Evolutionary conservation across 331 rosid genomes (phyloP).

Genomic region (Saraca asoca): DNA sequence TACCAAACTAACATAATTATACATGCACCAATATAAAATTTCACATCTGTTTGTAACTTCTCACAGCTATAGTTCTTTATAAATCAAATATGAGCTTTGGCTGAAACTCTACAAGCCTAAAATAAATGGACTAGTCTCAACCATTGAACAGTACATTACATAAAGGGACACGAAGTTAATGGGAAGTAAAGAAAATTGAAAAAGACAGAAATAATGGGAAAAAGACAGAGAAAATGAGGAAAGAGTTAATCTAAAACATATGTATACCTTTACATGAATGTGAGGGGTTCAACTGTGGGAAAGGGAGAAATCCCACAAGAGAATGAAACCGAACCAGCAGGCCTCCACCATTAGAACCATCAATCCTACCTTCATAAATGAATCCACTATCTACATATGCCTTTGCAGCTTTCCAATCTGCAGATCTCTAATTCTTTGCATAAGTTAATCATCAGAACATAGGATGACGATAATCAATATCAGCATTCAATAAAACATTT

Average conservation of each 20-base stretch:
- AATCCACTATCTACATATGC: constrained; percentile 57
- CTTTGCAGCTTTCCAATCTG: constrained; percentile 85
- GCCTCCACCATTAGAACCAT: constrained; percentile 77
- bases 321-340: constrained; percentile 65
- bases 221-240: neutral
- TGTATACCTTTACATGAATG: constrained; percentile 71
- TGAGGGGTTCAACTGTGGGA: constrained; percentile 69
- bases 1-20: neutral
- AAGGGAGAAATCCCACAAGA: constrained; percentile 82
- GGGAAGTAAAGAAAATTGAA: neutral
- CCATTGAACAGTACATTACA: constrained; percentile 3
- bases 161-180: neutral
- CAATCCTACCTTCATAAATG: constrained; percentile 70
- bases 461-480: constrained; percentile 14
- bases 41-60: neutral
- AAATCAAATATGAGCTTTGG: neutral
- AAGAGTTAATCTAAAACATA: neutral
- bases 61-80: neutral
- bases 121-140: neutral
- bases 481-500: neutral
- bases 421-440: constrained; percentile 89
- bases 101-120: neutral
- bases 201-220: neutral
- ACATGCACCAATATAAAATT: neutral
- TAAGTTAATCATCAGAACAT: constrained; percentile 62